A percentile compares a stretch with the other conserved stretches of the same genome.
phyloP scores from a whole-genome alignment of 2,329 filamentous ascomycete genomes.

The Whalleya microplaca region DNA sequence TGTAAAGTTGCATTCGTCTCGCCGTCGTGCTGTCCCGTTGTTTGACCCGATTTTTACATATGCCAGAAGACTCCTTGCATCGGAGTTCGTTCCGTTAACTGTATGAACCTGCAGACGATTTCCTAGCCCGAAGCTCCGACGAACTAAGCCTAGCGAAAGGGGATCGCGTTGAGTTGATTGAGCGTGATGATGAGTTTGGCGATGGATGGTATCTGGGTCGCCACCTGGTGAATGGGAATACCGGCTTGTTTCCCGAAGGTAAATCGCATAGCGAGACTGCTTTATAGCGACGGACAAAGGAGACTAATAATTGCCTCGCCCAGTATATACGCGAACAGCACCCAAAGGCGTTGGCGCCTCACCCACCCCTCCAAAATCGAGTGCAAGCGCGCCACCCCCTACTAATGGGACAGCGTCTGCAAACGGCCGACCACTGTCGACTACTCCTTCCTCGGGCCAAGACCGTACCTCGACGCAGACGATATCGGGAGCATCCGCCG shows the following conservation, averaged over 20 bases:
- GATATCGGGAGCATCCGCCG: constrained; percentile 25
- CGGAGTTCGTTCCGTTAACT: constrained; percentile 9
- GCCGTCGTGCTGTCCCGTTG: neutral
- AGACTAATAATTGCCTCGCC: constrained; percentile 17
- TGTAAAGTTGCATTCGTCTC: neutral
- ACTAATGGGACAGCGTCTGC: constrained; percentile 30
- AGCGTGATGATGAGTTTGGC: constrained; percentile 86
- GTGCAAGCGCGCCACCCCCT: constrained; percentile 29
- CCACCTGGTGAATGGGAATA: constrained; percentile 73
- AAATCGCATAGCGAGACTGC: constrained; percentile 34
- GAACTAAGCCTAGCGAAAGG: constrained; percentile 88
- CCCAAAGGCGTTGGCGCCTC: constrained; percentile 47
- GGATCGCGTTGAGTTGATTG: constrained; percentile 80
- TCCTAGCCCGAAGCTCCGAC: constrained; percentile 87
- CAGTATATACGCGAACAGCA: constrained; percentile 65
- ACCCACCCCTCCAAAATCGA: constrained; percentile 34
- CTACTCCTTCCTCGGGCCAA: constrained; percentile 32
- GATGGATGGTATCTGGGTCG: constrained; percentile 84
- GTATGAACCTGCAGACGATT: constrained; percentile 58
- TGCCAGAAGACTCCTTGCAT: neutral
- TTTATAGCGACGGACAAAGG: constrained; percentile 2
- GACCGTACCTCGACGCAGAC: constrained; percentile 29
- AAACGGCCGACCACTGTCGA: constrained; percentile 29
- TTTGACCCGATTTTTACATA: constrained; percentile 6
- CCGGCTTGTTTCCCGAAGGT: constrained; percentile 85